Evolutionary conservation across 176 grass and related monocot genomes (phyloP).

Genomic region (Urochloa ruziziensis): DNA sequence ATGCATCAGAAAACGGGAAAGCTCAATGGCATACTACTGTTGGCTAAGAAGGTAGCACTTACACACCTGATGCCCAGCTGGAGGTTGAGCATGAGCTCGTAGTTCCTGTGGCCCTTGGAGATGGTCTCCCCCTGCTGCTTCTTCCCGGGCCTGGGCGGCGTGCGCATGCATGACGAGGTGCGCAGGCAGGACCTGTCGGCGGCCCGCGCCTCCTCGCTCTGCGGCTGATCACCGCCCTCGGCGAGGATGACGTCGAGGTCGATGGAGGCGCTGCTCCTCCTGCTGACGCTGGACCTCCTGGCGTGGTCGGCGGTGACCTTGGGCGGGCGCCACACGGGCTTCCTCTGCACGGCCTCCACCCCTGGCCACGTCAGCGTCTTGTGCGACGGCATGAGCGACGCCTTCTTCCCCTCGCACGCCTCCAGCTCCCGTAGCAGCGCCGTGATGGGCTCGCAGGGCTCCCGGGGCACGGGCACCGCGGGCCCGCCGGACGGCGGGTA

Average conservation of each 20-base stretch:
- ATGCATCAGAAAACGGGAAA: too few species aligned
- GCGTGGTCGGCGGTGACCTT: constrained; percentile 7
- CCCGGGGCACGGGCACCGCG: constrained; percentile 44
- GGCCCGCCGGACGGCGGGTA: constrained; percentile 59
- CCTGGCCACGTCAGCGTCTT: constrained; percentile 76
- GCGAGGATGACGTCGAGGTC: too few species aligned
- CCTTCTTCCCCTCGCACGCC: constrained; percentile 51
- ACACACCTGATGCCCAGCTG: constrained; percentile 80
- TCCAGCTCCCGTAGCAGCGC: constrained; percentile 48
- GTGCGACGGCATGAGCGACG: constrained; percentile 75
- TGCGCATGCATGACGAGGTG: constrained; percentile 37
- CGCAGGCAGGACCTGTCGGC: neutral
- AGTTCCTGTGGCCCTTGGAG: constrained; percentile 88
- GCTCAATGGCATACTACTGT: too few species aligned
- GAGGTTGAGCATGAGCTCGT: constrained; percentile 93
- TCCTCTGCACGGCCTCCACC: constrained; percentile 52
- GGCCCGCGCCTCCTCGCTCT: neutral
- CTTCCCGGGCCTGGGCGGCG: constrained; percentile 50
- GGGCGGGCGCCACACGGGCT: constrained; percentile 56
- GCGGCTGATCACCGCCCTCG: too few species aligned
- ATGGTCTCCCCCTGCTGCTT: constrained; percentile 88
- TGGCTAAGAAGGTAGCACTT: neutral
- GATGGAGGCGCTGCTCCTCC: constrained; percentile 48
- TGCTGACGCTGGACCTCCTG: constrained; percentile 31
- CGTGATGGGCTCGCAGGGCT: constrained; percentile 57